phyloP scores from a whole-genome alignment of 2,329 filamentous ascomycete species.

The Verticillium nonalfalfae region DNA sequence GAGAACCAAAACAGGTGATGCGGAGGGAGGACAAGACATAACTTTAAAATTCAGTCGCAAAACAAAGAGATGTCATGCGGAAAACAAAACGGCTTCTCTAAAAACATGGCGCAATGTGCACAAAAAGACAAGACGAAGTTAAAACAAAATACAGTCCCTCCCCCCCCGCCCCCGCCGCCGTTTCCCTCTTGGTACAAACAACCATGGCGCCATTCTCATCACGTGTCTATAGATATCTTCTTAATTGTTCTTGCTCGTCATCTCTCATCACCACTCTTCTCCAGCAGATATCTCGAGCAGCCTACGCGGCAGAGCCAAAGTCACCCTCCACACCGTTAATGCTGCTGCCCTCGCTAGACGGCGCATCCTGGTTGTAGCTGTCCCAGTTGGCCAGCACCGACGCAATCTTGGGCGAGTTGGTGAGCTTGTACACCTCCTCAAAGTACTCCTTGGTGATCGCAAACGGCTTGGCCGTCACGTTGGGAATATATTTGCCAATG shows the following conservation, averaged over 20 bases:
- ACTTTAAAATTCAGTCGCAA: too few relatives aligned
- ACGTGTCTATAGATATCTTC: not conserved
- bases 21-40: too few relatives aligned
- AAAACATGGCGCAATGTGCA: not conserved
- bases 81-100: not conserved
- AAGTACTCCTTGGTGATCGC: conserved; percentile 98
- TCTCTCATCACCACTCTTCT: not conserved
- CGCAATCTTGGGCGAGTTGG: conserved; percentile 73
- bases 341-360: conserved; percentile 23
- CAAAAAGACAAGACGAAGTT: not conserved
- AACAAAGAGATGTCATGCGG: not conserved
- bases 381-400: conserved; percentile 84
- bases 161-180: too few relatives aligned
- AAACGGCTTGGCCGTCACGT: conserved; percentile 94
- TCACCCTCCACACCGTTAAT: conserved; percentile 32
- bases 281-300: not conserved
- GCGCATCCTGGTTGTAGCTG: conserved; percentile 54
- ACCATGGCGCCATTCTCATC: conserved; percentile 1
- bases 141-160: not conserved
- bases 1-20: too few relatives aligned
- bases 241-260: not conserved
- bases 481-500: conserved; percentile 97
- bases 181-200: not conserved
- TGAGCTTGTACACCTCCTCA: conserved; percentile 94
- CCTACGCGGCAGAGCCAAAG: conserved; percentile 31